Evolutionary conservation across 73 alveolate genomes (phyloP).

Genomic region (Symbiodinium natans): DNA sequence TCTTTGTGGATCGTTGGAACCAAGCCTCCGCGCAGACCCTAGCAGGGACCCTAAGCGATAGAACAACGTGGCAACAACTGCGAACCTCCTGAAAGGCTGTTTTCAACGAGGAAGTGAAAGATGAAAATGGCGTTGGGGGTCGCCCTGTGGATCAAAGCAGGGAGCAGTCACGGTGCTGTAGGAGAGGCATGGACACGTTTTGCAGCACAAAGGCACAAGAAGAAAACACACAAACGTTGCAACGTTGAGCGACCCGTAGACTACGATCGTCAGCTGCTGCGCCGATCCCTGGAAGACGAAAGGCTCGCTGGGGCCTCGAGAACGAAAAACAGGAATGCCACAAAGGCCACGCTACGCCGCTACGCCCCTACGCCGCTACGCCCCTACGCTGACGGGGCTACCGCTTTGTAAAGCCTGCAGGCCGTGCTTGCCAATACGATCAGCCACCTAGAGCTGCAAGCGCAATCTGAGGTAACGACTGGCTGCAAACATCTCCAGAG

Average conservation of each 20-base stretch:
- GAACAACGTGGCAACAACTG: not conserved
- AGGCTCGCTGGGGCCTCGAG: slow-evolving; percentile 54
- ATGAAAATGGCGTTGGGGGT: slow-evolving; percentile 72
- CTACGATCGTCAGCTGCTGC: slow-evolving; percentile 74
- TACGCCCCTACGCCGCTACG: no score
- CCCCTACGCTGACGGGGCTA: no score
- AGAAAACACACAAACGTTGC: not conserved
- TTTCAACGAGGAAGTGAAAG: slow-evolving; percentile 76
- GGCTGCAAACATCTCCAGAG: slow-evolving; percentile 54
- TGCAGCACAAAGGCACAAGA: not conserved
- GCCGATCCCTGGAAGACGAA: slow-evolving; percentile 76
- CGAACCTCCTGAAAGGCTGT: slow-evolving; percentile 82
- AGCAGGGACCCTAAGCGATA: not conserved
- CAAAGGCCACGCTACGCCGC: no score
- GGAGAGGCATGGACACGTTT: no score
- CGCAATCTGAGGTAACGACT: not conserved
- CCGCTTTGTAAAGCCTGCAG: no score
- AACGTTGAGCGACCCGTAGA: slow-evolving; percentile 66
- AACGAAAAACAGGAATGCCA: no score
- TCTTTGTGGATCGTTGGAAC: slow-evolving; percentile 69
- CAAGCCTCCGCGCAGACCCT: slow-evolving; percentile 11
- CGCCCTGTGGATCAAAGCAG: slow-evolving; percentile 15
- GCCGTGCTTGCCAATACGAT: no score
- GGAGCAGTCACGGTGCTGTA: no score
- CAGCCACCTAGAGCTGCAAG: no score